Percentiles rank a stretch among this genome's conserved stretches.
These are phyloP conservation scores for Ophiosphaerella herpotricha DNA, from an alignment of 2,329 filamentous ascomycete species.

Conservation along the genomic window DNA sequence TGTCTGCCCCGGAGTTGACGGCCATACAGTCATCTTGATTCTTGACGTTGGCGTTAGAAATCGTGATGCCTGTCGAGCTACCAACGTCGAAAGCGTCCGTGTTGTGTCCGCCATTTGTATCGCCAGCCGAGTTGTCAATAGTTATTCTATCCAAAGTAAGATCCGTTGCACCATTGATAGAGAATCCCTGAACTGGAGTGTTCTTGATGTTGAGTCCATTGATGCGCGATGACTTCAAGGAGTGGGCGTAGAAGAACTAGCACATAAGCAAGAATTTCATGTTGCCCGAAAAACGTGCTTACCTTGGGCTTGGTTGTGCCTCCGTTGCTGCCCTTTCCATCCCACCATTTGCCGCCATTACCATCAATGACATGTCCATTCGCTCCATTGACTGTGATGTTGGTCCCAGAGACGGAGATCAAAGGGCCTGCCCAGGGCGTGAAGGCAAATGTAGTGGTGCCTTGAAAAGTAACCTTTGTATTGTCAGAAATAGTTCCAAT, in stretches of 20 bases:
- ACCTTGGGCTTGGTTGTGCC: conserved; percentile 52
- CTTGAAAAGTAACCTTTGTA: conserved; percentile 62
- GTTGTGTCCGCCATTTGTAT: conserved; percentile 52
- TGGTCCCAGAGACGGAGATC: conserved; percentile 61
- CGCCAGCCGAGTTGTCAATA: conserved; percentile 63
- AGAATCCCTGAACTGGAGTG: conserved; percentile 60
- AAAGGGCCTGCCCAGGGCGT: conserved; percentile 68
- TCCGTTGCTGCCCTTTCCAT: conserved; percentile 52
- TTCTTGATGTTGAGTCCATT: conserved; percentile 58
- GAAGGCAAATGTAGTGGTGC: conserved; percentile 70
- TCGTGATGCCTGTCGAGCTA: conserved; percentile 53
- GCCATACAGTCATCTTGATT: conserved; percentile 67
- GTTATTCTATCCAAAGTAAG: conserved; percentile 57
- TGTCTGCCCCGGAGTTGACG: conserved; percentile 59
- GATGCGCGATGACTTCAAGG: conserved; percentile 57
- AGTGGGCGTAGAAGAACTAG: conserved; percentile 65
- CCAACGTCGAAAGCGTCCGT: conserved; percentile 65
- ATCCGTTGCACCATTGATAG: conserved; percentile 50
- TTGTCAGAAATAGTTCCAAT: not conserved
- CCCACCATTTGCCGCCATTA: conserved; percentile 59
- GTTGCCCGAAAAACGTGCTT: not conserved
- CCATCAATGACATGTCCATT: conserved; percentile 61
- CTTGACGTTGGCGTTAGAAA: conserved; percentile 57
- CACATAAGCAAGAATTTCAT: conserved; percentile 23
- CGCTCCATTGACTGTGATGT: conserved; percentile 64